Base-by-base conservation (phyloP, 139 green algal genomes). In the Trebouxia sp. region DNA sequence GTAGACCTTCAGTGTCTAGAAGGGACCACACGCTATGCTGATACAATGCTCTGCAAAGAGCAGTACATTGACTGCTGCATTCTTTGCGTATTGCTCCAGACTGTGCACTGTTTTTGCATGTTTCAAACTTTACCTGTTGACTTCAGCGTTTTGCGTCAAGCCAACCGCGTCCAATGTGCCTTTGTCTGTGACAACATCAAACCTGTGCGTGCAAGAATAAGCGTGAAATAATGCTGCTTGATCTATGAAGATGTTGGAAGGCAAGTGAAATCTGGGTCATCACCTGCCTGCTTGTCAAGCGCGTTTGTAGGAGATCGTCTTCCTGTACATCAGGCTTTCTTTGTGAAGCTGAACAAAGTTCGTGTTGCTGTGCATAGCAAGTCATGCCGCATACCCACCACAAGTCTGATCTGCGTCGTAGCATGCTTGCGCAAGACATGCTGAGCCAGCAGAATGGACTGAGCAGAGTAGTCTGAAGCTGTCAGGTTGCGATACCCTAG, bases 111-210 rank as follows among this genome's bases (percentile, higher is more conserved):
- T n/a, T n/a, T n/a, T n/a, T n/a, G n/a, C n/a, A n/a, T n/a, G n/a
- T n/a, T n/a, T n/a, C n/a, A n/a, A n/a, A n/a, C 35, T 45, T n/a
- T 39, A 42, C 79, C 77, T 78, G 67, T 70, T 65, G 28, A 3
- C 50, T 4, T 38, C 12, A 26, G 77, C 78, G 22, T 84, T 39
- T 12, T 56, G 32, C 38, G 84, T 83, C 30, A 90, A 69, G 26
- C 82, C 80, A n/a, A 90, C 66, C 22, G 86, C 86, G 43, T 90
- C 86, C 5, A 85, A 65, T n/a, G 86, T 90, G 43, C 86, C 86
- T 72, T 90, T 90, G 78, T 90, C 86, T 24, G 77, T 88, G 28
- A 90, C 58, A 6, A 90, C 53, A 45, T 88, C 58, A 62, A 80
- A 75, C 37, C 53, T 65, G 58, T 78, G 48, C n/a, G n/a, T n/a